Base-by-base conservation (phyloP, 768 basidiomycete genomes). In the Tulasnella calospora region DNA sequence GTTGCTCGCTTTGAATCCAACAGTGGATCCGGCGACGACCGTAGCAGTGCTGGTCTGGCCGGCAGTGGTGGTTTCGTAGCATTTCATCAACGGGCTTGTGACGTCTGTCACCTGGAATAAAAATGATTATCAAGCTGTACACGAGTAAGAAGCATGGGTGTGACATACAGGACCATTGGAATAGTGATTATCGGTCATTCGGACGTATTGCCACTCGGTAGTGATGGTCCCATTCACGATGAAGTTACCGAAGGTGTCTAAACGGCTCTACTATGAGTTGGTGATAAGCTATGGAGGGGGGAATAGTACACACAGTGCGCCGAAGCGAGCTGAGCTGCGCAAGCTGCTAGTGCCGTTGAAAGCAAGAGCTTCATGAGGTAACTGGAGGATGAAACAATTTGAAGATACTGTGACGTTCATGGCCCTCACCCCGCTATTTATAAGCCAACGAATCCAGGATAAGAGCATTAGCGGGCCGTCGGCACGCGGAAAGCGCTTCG, bases 151-250 rank as follows among this genome's bases (percentile, higher is more conserved):
- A 71, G 71, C 23, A 51, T 10, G 33, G 36, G 23, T 35, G 35
- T n/a, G 3, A 55, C 74, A 71, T 57, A 77, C 76, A 13, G 76
- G 76, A 9, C 30, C 76, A 21, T 77, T 35, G 36, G 76, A 77
- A 61, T 77, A 77, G 35, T 77, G 76, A 35, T 77, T 77, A 55
- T 77, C 76, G 17, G 76, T 67, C 76, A 77, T 73, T 19, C 77
- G 77, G 33, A 78, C 51, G 44, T 78, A 78, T 55, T 78, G 77
- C 71, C 71, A 78, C 30, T 71, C 77, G 19, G 77, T 30, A 35
- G 57, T 77, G 69, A 71, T 61, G 21, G 76, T 77, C 15, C 40
- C 41, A 40, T 61, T 61, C 30, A 71, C 61, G 33, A 77, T 77
- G 69, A 77, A 38, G 41, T 70, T 35, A 41, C 67, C 35, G 44